These are phyloP conservation scores for Rhazya stricta DNA, from an alignment of 257 asterid species.

Conservation along the genomic window DNA sequence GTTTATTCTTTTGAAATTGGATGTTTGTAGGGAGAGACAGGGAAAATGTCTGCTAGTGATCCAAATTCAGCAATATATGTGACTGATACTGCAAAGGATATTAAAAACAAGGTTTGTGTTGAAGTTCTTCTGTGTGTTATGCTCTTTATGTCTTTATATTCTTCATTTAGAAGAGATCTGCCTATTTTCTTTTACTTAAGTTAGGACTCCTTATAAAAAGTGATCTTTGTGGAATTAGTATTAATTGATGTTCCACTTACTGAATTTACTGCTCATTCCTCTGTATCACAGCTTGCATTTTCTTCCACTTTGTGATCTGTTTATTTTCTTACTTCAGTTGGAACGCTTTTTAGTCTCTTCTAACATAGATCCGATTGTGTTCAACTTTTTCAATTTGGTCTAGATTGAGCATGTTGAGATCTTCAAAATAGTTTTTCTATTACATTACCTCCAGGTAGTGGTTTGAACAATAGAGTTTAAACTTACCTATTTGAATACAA, in stretches of 20 bases:
- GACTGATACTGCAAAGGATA: slow-evolving; percentile 79
- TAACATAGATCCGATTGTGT: background rate
- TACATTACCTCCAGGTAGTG: background rate
- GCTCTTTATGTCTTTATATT: background rate
- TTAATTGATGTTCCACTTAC: background rate
- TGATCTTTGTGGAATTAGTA: background rate
- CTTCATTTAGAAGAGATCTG: background rate
- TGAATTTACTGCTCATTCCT: background rate
- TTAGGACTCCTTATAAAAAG: background rate
- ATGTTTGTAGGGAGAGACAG: slow-evolving; percentile 68
- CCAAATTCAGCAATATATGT: slow-evolving; percentile 91
- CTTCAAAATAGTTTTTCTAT: background rate
- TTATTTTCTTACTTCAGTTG: background rate
- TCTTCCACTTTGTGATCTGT: background rate
- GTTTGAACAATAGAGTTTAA: background rate
- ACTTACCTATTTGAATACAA: too few species aligned
- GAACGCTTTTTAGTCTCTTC: background rate
- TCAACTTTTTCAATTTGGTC: background rate
- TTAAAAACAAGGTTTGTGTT: slow-evolving; percentile 66
- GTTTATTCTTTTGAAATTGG: background rate
- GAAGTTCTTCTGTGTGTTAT: background rate
- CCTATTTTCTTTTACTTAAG: background rate
- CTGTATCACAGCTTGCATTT: background rate
- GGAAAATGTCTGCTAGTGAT: slow-evolving; percentile 94
- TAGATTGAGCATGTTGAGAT: too few species aligned